Base-by-base conservation (phyloP, 1,284 basidiomycete genomes). In the Puccinia novopanici region DNA sequence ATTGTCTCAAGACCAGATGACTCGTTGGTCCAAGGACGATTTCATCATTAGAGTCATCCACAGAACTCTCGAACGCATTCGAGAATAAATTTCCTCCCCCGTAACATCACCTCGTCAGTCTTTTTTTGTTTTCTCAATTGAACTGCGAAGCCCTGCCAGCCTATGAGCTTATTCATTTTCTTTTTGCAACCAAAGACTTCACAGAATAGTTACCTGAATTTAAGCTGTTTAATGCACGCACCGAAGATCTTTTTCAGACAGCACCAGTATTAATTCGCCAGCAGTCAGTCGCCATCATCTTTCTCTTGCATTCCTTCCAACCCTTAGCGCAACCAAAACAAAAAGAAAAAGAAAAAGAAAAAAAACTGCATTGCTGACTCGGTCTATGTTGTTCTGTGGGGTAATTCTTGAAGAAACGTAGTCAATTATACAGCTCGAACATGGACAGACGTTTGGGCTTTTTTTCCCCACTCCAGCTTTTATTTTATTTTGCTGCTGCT, bases 11-110 rank as follows among this genome's bases (percentile, higher is more conserved):
- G 54, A 78, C 5, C 9, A 59, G 15, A 15, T 55, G 19, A 55
- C 55, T 3, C n/a, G 68, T 9, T 78, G 63, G 65, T 37, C 27
- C 17, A 78, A 70, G 37, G 76, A 78, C 17, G 67, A 78, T 59
- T 70, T 78, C 59, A 59, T 78, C 17, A 27, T 59, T 3, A 68
- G 76, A 55, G 67, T 78, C 22, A 68, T 78, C 37, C 19, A 54
- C 9, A 78, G 76, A 59, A 78, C 76, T 70, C 40, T 65, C 10
- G 76, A 76, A 63, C 59, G 59, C 27, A 76, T 76, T n/a, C 48
- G 75, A 37, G 75, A 74, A 57, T 74, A 52, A 59, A 19, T 19
- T 13, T 19, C 10, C 17, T 48, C 45, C 45, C 17, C n/a, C 30
- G 22, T 17, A 48, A 48, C 3, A 3, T 48, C 37, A 3, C 13